Evolutionary conservation across 2,329 filamentous ascomycete species (phyloP), one percentile per base, ranked within the genome.

Genomic region (Apiospora malaysiana): DNA sequence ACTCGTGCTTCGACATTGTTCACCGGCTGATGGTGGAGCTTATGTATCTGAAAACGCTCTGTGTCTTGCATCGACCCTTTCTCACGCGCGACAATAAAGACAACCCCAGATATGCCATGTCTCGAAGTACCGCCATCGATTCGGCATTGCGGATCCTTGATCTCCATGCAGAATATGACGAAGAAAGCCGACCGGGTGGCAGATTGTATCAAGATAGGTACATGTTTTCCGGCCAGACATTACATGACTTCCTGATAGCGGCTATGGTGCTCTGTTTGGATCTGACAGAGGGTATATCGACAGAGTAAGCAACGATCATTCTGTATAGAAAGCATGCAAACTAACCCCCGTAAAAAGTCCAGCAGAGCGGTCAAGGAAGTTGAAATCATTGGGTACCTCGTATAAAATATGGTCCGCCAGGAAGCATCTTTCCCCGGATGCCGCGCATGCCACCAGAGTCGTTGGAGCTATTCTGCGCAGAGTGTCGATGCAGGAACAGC

Each of bases 191-290:
- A 37, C 83, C 85, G 0, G 86, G 87, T 0, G 88, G 88, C 0
- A 81, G 86, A 25, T 77, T 91, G 71, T 82, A 84, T 70, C 82
- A 85, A 49, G 85, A 89, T 68, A 82, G 84, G 56, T 88, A 86
- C 78, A 86, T 90, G 80, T 76, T 89, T 9, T 84, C 84, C 4
- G 85, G 84, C 3, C 76, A 90, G 63, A 86, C 85, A 6, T 79
- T 86, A 27, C 86, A 89, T 45, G 87, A 90, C 73, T 90, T 89
- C 72, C 78, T 90, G 37, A 83, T 90, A 23, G 88, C 88, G 0
- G 85, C 87, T 16, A 90, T 90, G 86, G 85, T 90, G 51, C 75
- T 90, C 7, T 90, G 87, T 70, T 77, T 90, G 3, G 85, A 87
- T 72, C 77, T 86, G 16, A 81, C 79, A 32, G 83, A 85, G 72